Conservation (phyloP, 805 yeast species). For the Pichia pseudocactophila region DNA sequence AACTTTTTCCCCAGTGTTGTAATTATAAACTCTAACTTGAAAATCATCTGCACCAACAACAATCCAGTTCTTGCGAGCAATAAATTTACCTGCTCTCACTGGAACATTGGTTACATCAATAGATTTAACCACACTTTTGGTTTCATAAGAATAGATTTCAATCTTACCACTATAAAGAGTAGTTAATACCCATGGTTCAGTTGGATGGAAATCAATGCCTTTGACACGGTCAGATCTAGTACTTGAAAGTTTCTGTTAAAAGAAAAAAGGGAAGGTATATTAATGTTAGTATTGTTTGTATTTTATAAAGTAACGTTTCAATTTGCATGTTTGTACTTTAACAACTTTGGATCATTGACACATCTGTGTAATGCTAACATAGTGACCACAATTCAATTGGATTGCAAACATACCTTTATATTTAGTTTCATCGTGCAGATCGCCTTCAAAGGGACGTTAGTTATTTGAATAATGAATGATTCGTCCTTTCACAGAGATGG, state of each 20-base stretch:
- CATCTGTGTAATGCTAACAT: no score
- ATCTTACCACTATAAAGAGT: conserved; percentile 86
- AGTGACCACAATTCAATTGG: no score
- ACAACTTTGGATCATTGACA: no score
- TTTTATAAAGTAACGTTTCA: no score
- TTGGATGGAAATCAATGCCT: conserved; percentile 95
- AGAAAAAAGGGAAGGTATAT: background rate
- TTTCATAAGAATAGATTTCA: conserved; percentile 92
- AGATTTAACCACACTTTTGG: conserved; percentile 72
- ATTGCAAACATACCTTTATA: conserved; percentile 31
- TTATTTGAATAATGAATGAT: no score
- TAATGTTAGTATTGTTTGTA: conserved; percentile 4
- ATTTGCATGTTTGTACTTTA: no score
- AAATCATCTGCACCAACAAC: conserved; percentile 95
- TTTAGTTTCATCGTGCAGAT: conserved; percentile 37
- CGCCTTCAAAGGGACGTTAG: background rate
- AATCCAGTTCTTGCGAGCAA: conserved; percentile 96
- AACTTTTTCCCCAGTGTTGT: conserved; percentile 90
- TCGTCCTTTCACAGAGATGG: no score
- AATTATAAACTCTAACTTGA: conserved; percentile 86
- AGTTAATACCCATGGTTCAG: conserved; percentile 93
- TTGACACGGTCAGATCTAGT: conserved; percentile 94
- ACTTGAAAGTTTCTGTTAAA: conserved; percentile 65
- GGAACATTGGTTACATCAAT: conserved; percentile 95
- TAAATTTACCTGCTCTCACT: conserved; percentile 88